Percentiles rank a stretch among this genome's conserved stretches.
Evolutionary conservation across 768 basidiomycete species (phyloP).

Genomic region (Lactarius deliciosus): DNA sequence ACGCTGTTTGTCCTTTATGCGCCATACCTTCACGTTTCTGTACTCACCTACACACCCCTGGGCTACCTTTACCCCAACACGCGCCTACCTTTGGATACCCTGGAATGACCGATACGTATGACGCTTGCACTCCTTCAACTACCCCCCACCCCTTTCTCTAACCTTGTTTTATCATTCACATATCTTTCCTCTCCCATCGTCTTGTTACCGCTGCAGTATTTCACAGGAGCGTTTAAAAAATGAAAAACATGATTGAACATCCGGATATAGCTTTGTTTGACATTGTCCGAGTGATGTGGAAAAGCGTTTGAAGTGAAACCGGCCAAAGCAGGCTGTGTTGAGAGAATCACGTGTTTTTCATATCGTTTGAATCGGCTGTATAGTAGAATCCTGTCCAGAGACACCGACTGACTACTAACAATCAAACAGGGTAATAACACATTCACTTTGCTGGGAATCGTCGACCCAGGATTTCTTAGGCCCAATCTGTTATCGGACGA

Average conservation of each 20-base stretch:
- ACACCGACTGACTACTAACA: not conserved
- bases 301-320: not conserved
- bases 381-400: too few species aligned
- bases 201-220: slow-evolving; percentile 15
- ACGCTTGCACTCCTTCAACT: slow-evolving; percentile 21
- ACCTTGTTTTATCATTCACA: slow-evolving; percentile 27
- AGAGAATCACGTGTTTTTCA: not conserved
- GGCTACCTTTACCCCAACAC: slow-evolving; percentile 15
- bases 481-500: not conserved
- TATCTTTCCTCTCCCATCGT: not conserved
- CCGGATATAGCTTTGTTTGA: not conserved
- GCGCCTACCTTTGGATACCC: slow-evolving; percentile 28
- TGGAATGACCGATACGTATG: slow-evolving; percentile 29
- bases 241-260: slow-evolving; percentile 22
- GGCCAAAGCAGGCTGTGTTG: not conserved
- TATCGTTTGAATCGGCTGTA: too few species aligned
- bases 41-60: slow-evolving; percentile 22
- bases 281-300: not conserved
- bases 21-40: slow-evolving; percentile 23
- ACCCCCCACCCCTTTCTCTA: slow-evolving; percentile 10
- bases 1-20: slow-evolving; percentile 21
- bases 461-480: not conserved
- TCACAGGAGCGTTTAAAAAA: slow-evolving; percentile 15
- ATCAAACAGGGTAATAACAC: not conserved
- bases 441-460: not conserved